These are phyloP conservation scores for Paulownia fortunei DNA, from an alignment of 257 asterid genomes.

Conservation along the genomic window DNA sequence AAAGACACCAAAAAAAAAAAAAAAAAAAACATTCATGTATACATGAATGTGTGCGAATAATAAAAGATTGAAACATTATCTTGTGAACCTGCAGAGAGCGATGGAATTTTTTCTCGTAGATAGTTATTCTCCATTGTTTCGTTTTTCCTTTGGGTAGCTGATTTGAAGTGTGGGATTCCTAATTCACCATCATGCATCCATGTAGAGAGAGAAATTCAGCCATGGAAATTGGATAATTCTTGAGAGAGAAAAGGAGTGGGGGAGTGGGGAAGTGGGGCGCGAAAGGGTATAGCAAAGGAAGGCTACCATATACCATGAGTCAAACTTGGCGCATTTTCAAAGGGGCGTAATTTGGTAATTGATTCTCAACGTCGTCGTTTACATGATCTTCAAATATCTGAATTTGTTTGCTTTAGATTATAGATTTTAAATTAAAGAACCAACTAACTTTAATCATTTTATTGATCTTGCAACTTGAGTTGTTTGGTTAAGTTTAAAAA, in stretches of 20 bases:
- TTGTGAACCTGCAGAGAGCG: slow-evolving; percentile 34
- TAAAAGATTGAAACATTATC: slow-evolving; percentile 6
- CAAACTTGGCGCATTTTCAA: slow-evolving; percentile 34
- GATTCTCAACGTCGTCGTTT: slow-evolving; percentile 8
- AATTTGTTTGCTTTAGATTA: too few relatives aligned
- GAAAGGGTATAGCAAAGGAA: neutral
- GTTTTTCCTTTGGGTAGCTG: slow-evolving; percentile 16
- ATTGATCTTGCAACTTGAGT: too few relatives aligned
- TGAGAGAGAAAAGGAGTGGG: slow-evolving; percentile 32
- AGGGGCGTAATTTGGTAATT: too few relatives aligned
- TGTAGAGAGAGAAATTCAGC: slow-evolving; percentile 25
- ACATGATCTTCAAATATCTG: neutral
- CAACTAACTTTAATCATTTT: too few relatives aligned
- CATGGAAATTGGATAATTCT: slow-evolving; percentile 40
- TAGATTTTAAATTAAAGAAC: too few relatives aligned
- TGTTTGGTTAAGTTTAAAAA: too few relatives aligned
- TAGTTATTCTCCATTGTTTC: slow-evolving; percentile 24
- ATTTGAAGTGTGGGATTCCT: slow-evolving; percentile 36
- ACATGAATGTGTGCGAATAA: slow-evolving; percentile 4
- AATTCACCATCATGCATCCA: slow-evolving; percentile 19
- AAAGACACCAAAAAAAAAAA: slow-evolving; percentile 1
- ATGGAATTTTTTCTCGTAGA: neutral
- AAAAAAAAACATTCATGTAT: neutral
- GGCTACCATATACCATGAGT: neutral
- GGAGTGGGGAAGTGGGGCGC: slow-evolving; percentile 5